A percentile compares a stretch with the other conserved stretches of the same genome.
These are phyloP conservation scores for Phalaenopsis aphrodite DNA, from an alignment of 106 monocot genomes.

Conservation along the genomic window DNA sequence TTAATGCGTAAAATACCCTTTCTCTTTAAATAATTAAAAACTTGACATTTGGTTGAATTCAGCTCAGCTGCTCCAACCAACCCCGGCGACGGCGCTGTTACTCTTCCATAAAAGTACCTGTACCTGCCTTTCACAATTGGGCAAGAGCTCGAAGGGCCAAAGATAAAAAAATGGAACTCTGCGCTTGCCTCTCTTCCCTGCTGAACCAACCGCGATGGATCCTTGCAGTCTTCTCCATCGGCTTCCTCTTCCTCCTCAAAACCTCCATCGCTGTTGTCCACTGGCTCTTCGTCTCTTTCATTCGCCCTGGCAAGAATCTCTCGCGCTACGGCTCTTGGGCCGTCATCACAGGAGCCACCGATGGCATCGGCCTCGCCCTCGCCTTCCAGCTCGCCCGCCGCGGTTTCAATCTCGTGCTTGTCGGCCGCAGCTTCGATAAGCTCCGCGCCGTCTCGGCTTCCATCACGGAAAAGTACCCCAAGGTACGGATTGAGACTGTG, in stretches of 20 bases:
- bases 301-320: conserved; percentile 67
- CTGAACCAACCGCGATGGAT: conserved; percentile 16
- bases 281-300: conserved; percentile 70
- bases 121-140: no score
- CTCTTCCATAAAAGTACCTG: no score
- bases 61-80: no score
- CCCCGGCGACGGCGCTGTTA: no score
- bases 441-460: conserved; percentile 36
- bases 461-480: conserved; percentile 29
- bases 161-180: conserved; percentile 3
- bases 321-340: conserved; percentile 74
- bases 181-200: conserved; percentile 4
- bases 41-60: no score
- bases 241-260: conserved; percentile 35
- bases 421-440: conserved; percentile 72
- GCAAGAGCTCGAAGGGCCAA: background rate
- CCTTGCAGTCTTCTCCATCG: conserved; percentile 23
- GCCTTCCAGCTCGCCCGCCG: conserved; percentile 66
- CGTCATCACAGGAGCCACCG: conserved; percentile 79
- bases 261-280: conserved; percentile 24
- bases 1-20: no score
- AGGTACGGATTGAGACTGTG: conserved; percentile 32
- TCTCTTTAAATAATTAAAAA: no score
- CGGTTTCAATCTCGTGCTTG: conserved; percentile 69
- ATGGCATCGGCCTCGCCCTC: conserved; percentile 77